Conservation (phyloP, 441 rosid species). For the Capsella rubella region DNA sequence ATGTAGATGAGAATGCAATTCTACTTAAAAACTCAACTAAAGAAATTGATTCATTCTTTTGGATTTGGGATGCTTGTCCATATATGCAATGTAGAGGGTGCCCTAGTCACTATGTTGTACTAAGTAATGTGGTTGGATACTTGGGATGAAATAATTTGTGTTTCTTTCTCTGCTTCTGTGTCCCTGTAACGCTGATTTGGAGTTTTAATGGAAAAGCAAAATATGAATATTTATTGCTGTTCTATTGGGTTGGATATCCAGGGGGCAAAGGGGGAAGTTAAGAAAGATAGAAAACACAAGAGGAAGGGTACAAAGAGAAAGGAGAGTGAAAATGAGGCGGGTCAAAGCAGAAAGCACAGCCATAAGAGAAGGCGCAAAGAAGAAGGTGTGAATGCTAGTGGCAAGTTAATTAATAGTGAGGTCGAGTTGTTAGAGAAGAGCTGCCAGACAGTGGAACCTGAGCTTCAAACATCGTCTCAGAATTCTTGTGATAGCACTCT, state of each 20-base stretch:
- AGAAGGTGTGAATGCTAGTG: slow-evolving; percentile 39
- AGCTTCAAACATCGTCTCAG: slow-evolving; percentile 56
- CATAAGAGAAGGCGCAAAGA: slow-evolving; percentile 55
- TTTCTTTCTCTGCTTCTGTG: background rate
- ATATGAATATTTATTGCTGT: slow-evolving; percentile 25
- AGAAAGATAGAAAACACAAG: slow-evolving; percentile 54
- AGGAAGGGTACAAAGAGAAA: slow-evolving; percentile 53
- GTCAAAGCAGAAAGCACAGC: slow-evolving; percentile 45
- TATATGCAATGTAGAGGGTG: background rate
- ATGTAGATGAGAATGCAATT: slow-evolving; percentile 1
- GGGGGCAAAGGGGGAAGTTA: slow-evolving; percentile 52
- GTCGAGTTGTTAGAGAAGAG: slow-evolving; percentile 60
- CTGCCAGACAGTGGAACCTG: slow-evolving; percentile 60
- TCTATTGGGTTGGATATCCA: slow-evolving; percentile 46
- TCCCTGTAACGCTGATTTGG: background rate
- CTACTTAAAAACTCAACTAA: background rate
- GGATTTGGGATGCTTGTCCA: too few relatives aligned
- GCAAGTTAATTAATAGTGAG: slow-evolving; percentile 43
- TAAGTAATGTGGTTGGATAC: background rate
- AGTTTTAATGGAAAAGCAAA: background rate
- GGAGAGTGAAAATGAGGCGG: slow-evolving; percentile 43
- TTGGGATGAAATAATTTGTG: background rate
- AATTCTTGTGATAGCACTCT: slow-evolving; percentile 58
- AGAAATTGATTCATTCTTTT: background rate
- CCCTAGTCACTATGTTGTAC: background rate